A percentile compares a stretch with the other conserved stretches of the same genome.
Evolutionary conservation across 2,329 filamentous ascomycete species (phyloP).

Genomic region (Trichocomaceae sp.): DNA sequence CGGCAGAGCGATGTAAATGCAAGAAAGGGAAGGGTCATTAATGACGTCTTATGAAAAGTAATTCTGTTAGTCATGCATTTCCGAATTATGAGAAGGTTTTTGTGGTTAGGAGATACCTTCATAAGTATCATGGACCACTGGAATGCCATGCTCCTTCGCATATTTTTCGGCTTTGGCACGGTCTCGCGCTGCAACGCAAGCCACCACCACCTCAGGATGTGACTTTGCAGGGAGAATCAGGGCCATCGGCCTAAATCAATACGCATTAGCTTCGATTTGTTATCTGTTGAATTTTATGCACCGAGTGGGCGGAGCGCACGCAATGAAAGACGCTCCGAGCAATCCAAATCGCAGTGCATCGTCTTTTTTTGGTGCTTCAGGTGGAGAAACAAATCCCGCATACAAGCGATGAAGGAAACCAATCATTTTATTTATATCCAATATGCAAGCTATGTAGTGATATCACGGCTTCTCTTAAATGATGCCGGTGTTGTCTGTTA

Average conservation of each 20-base stretch:
- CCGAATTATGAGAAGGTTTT: background rate
- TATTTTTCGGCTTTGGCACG: slow-evolving; percentile 40
- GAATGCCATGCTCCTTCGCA: slow-evolving; percentile 47
- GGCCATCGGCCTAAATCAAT: slow-evolving; percentile 15
- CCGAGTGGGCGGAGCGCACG: background rate
- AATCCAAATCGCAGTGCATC: slow-evolving; percentile 8
- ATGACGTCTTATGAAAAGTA: background rate
- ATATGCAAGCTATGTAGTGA: too few species aligned
- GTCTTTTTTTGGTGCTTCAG: background rate
- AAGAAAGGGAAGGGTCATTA: slow-evolving; percentile 7
- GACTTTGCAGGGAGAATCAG: slow-evolving; percentile 41
- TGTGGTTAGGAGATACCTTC: slow-evolving; percentile 28
- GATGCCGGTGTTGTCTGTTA: too few species aligned
- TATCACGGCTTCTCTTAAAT: too few species aligned
- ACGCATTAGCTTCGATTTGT: background rate
- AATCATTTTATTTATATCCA: background rate
- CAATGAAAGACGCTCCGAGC: slow-evolving; percentile 7
- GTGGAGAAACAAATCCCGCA: background rate
- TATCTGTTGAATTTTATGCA: too few species aligned
- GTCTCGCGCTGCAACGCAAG: slow-evolving; percentile 47
- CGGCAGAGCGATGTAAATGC: slow-evolving; percentile 46
- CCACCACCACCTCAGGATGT: slow-evolving; percentile 48
- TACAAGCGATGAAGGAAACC: slow-evolving; percentile 7
- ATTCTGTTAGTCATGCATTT: background rate
- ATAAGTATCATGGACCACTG: slow-evolving; percentile 43